Percentiles rank a stretch among this genome's conserved stretches.
These are phyloP conservation scores for Fraxinus floribunda DNA, from an alignment of 305 asterid genomes.

Conservation along the genomic window DNA sequence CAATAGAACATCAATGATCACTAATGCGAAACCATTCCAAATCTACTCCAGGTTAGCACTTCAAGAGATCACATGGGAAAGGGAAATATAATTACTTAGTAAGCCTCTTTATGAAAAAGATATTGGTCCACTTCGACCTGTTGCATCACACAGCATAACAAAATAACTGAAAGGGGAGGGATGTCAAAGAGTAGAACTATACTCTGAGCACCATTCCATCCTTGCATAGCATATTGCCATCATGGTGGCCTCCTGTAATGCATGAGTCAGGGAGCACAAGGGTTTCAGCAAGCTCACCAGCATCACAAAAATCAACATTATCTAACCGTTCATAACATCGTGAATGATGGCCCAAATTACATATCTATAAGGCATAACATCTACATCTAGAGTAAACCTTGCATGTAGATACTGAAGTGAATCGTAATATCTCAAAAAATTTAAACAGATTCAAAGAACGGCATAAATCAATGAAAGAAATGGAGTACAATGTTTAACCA, in stretches of 20 bases:
- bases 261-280: not conserved
- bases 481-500: not conserved
- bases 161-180: not conserved
- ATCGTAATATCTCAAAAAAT: constrained; percentile 1
- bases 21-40: constrained; percentile 2
- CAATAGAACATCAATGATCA: constrained; percentile 2
- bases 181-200: not conserved
- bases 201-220: not conserved
- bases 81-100: not conserved
- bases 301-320: not conserved
- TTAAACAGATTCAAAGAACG: not conserved
- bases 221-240: not conserved
- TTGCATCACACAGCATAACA: not conserved
- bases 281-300: not conserved
- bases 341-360: not conserved
- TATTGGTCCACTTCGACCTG: not conserved
- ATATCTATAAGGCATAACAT: not conserved
- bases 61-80: not conserved
- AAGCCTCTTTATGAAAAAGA: not conserved
- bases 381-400: not conserved
- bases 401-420: not conserved
- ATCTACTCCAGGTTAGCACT: not conserved
- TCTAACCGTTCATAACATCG: not conserved
- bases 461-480: not conserved
- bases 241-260: constrained; percentile 5